Percentiles rank a stretch among this genome's conserved stretches.
Evolutionary conservation across 2,329 filamentous ascomycete species (phyloP).

Genomic region (Diaporthe amygdali): DNA sequence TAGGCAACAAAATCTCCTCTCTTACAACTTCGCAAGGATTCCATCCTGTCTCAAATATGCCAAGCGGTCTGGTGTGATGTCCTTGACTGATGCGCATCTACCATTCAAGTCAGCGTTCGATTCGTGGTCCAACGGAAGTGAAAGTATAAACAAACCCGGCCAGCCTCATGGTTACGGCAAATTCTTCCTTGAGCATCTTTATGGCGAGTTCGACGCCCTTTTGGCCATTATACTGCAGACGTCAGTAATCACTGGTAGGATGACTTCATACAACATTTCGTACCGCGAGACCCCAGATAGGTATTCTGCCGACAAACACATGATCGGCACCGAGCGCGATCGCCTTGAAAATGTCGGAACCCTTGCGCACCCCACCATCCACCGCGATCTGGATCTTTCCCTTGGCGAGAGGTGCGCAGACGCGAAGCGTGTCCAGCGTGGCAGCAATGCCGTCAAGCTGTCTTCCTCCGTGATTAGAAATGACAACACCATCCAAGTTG

Average conservation of each 20-base stretch:
- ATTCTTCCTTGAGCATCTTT: slow-evolving; percentile 5
- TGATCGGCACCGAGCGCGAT: slow-evolving; percentile 57
- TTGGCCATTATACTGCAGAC: not conserved
- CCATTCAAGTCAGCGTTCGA: not conserved
- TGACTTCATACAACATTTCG: slow-evolving; percentile 24
- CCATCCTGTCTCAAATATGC: not conserved
- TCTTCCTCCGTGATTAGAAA: slow-evolving; percentile 64
- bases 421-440: slow-evolving; percentile 46
- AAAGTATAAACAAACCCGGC: not conserved
- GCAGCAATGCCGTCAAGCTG: slow-evolving; percentile 45
- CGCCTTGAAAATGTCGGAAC: slow-evolving; percentile 61
- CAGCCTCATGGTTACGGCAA: not conserved
- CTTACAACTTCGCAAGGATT: not conserved
- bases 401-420: slow-evolving; percentile 53
- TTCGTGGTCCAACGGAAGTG: not conserved
- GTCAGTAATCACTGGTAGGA: not conserved
- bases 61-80: not conserved
- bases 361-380: slow-evolving; percentile 58
- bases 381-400: slow-evolving; percentile 55
- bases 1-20: not conserved
- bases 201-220: slow-evolving; percentile 1
- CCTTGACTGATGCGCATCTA: not conserved
- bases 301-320: slow-evolving; percentile 52
- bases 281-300: slow-evolving; percentile 49
- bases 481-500: slow-evolving; percentile 48